Evolutionary conservation across 768 basidiomycete genomes (phyloP).

Genomic region (Suillus spraguei): DNA sequence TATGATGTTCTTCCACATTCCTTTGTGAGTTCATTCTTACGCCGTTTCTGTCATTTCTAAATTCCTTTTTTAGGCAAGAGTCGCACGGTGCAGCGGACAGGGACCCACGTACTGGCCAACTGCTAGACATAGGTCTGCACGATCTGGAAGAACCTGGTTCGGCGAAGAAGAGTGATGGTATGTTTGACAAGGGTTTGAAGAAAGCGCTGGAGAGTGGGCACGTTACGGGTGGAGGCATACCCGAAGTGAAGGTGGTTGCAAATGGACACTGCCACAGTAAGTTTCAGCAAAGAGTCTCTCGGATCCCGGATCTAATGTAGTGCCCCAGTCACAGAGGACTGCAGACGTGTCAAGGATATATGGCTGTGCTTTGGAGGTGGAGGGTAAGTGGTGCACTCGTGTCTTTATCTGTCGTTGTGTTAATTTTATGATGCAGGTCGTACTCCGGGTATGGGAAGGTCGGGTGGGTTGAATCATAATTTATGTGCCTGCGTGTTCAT

Average conservation of each 20-base stretch:
- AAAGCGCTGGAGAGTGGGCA: slow-evolving; percentile 73
- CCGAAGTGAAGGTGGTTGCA: slow-evolving; percentile 84
- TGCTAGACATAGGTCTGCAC: slow-evolving; percentile 70
- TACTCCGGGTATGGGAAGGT: slow-evolving; percentile 82
- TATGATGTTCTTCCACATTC: slow-evolving; percentile 98
- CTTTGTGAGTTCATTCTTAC: slow-evolving; percentile 56
- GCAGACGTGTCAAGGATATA: slow-evolving; percentile 79
- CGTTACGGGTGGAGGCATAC: slow-evolving; percentile 43
- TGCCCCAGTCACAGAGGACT: slow-evolving; percentile 79
- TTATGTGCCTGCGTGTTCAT: neutral
- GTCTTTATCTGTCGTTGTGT: neutral
- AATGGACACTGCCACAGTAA: slow-evolving; percentile 91
- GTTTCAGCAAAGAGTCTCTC: slow-evolving; percentile 20
- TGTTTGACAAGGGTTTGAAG: slow-evolving; percentile 83
- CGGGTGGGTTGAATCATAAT: slow-evolving; percentile 49
- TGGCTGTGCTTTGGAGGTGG: slow-evolving; percentile 94
- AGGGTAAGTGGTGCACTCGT: slow-evolving; percentile 49
- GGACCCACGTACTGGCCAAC: slow-evolving; percentile 57
- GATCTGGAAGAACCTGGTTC: slow-evolving; percentile 61
- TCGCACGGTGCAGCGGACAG: slow-evolving; percentile 71
- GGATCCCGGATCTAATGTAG: slow-evolving; percentile 18
- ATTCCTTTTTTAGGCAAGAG: slow-evolving; percentile 55
- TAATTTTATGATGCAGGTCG: slow-evolving; percentile 45
- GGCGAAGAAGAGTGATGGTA: slow-evolving; percentile 73
- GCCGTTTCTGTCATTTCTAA: neutral